Evolutionary conservation across 306 rosid genomes (phyloP).

Genomic region (Hippophae tibetana): DNA sequence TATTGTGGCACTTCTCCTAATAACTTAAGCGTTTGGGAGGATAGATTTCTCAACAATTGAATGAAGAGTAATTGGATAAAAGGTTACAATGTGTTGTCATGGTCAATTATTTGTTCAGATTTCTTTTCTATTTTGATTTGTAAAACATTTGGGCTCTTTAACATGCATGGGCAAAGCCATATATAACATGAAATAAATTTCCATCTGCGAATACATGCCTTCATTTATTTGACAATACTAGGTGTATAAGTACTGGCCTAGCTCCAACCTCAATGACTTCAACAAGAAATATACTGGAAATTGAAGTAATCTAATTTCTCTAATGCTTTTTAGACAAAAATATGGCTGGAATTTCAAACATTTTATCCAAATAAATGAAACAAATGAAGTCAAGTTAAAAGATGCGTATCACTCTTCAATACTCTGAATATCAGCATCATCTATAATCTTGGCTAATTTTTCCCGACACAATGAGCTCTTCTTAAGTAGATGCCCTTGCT

Average conservation of each 20-base stretch:
- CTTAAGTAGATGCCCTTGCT: slow-evolving; percentile 28
- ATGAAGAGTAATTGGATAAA: too few species aligned
- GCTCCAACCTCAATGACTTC: neutral
- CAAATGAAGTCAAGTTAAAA: neutral
- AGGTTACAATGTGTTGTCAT: too few species aligned
- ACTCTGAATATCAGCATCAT: slow-evolving; percentile 32
- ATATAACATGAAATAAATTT: too few species aligned
- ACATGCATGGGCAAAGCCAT: too few species aligned
- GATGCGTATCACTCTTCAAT: slow-evolving; percentile 31
- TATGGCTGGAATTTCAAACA: neutral
- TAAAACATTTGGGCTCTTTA: too few species aligned
- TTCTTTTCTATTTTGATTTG: too few species aligned
- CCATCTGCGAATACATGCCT: neutral
- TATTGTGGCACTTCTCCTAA: too few species aligned
- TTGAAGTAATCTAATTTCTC: neutral
- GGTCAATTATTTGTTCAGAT: too few species aligned
- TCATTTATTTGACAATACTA: neutral
- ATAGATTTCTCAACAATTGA: too few species aligned
- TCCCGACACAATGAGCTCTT: slow-evolving; percentile 28
- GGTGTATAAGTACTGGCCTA: neutral
- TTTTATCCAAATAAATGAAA: neutral
- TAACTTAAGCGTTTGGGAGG: too few species aligned
- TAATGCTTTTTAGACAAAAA: neutral
- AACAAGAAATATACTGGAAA: slow-evolving; percentile 1
- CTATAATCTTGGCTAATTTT: slow-evolving; percentile 25